Conservation (phyloP, 192 early-diverging fungal species). For the Podochytrium sp. region DNA sequence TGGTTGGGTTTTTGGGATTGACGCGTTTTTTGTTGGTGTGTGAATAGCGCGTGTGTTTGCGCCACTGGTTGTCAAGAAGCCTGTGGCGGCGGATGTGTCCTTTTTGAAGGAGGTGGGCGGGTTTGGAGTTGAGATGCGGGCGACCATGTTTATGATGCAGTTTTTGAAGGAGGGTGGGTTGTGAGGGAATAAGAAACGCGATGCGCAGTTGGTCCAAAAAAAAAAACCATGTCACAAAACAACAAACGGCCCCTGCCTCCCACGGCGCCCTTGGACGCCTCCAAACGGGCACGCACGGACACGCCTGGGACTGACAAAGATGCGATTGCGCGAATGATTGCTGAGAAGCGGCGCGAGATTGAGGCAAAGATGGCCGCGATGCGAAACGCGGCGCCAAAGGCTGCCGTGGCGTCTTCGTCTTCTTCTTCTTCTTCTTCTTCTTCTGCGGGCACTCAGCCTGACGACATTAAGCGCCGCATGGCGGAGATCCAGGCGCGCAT, state of each 20-base stretch:
- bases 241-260: not conserved
- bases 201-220: not conserved
- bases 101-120: slow-evolving; percentile 21
- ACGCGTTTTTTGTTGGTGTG: slow-evolving; percentile 4
- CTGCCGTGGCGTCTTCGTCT: slow-evolving; percentile 17
- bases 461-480: slow-evolving; percentile 55
- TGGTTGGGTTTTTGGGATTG: not conserved
- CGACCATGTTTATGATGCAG: slow-evolving; percentile 17
- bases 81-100: not conserved
- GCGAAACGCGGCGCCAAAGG: slow-evolving; percentile 46
- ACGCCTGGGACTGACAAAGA: not conserved
- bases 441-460: slow-evolving; percentile 13
- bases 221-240: too few relatives aligned
- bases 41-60: slow-evolving; percentile 24
- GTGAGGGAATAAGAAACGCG: not conserved
- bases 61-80: slow-evolving; percentile 1
- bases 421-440: too few relatives aligned
- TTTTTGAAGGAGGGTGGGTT: not conserved
- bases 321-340: slow-evolving; percentile 53
- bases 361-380: slow-evolving; percentile 66
- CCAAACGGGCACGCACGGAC: not conserved
- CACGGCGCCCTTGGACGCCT: not conserved
- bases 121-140: slow-evolving; percentile 20
- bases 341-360: slow-evolving; percentile 66
- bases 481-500: slow-evolving; percentile 5